Evolutionary conservation across 192 early-diverging fungal species (phyloP).

Genomic region (Phycomyces blakesleeanus): DNA sequence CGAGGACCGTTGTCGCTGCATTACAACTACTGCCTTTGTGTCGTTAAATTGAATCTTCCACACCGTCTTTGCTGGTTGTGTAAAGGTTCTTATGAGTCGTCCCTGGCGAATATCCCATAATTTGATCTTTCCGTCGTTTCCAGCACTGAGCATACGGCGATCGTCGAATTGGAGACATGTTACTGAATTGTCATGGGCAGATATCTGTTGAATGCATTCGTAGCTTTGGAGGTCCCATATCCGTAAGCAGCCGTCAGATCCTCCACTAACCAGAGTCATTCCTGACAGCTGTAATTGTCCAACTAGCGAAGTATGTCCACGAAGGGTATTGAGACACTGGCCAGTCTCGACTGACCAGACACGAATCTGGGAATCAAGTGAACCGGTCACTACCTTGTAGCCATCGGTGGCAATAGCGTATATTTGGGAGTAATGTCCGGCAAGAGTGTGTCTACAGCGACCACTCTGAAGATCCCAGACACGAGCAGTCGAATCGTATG

Average conservation of each 20-base stretch:
- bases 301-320: conserved; percentile 91
- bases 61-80: conserved; percentile 77
- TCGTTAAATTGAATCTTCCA: conserved; percentile 69
- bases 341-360: conserved; percentile 91
- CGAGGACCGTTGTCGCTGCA: conserved; percentile 37
- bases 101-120: conserved; percentile 92
- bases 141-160: conserved; percentile 86
- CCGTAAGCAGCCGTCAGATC: conserved; percentile 87
- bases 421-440: conserved; percentile 91
- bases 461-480: conserved; percentile 87
- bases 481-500: conserved; percentile 89
- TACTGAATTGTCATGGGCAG: conserved; percentile 77
- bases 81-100: conserved; percentile 74
- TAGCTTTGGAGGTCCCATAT: conserved; percentile 80
- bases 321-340: conserved; percentile 68
- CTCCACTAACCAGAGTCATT: conserved; percentile 82
- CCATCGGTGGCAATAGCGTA: conserved; percentile 92
- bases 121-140: conserved; percentile 87
- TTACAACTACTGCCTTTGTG: conserved; percentile 50
- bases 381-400: conserved; percentile 82
- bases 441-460: conserved; percentile 61
- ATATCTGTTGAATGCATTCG: conserved; percentile 60
- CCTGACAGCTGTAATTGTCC: conserved; percentile 85
- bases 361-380: conserved; percentile 85
- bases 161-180: conserved; percentile 96